A percentile compares a stretch with the other conserved stretches of the same genome.
Evolutionary conservation across 2,329 filamentous ascomycete species (phyloP).

Genomic region (Exophiala aquamarina): DNA sequence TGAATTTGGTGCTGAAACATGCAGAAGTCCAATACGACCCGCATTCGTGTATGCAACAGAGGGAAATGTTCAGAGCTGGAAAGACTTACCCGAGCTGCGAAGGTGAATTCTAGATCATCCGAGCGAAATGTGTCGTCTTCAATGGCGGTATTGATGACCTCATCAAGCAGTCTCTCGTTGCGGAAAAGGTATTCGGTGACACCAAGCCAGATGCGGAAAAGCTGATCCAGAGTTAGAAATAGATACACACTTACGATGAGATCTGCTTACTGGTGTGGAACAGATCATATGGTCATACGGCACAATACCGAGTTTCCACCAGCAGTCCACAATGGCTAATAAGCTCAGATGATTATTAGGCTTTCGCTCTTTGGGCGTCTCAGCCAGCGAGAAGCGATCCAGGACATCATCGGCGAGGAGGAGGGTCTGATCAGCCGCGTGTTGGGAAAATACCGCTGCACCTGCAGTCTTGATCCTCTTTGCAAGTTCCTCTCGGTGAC

Average conservation of each 20-base stretch:
- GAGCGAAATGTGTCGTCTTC: constrained; percentile 89
- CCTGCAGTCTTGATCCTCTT: constrained; percentile 77
- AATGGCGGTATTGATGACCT: constrained; percentile 80
- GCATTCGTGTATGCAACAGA: too few relatives aligned
- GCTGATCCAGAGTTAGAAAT: constrained; percentile 39
- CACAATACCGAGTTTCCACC: constrained; percentile 88
- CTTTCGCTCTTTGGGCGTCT: constrained; percentile 63
- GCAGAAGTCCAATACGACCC: too few relatives aligned
- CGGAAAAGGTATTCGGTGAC: constrained; percentile 97
- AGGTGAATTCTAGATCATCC: constrained; percentile 96
- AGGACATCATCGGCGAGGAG: constrained; percentile 77
- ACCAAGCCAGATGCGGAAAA: constrained; percentile 94
- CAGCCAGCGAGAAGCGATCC: constrained; percentile 82
- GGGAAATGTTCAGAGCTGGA: background rate
- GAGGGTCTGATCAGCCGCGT: constrained; percentile 59
- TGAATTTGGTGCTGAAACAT: too few relatives aligned
- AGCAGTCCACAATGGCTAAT: constrained; percentile 97
- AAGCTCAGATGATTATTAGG: constrained; percentile 94
- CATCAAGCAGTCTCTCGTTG: constrained; percentile 75
- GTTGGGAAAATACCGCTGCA: constrained; percentile 63
- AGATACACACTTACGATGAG: constrained; percentile 1
- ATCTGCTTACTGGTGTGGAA: constrained; percentile 71
- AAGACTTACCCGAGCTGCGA: constrained; percentile 71
- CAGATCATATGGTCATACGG: constrained; percentile 99
- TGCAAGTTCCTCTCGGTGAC: constrained; percentile 72